These are phyloP conservation scores for Digitaria exilis DNA, from an alignment of 202 grass and related monocot species.

Conservation along the genomic window DNA sequence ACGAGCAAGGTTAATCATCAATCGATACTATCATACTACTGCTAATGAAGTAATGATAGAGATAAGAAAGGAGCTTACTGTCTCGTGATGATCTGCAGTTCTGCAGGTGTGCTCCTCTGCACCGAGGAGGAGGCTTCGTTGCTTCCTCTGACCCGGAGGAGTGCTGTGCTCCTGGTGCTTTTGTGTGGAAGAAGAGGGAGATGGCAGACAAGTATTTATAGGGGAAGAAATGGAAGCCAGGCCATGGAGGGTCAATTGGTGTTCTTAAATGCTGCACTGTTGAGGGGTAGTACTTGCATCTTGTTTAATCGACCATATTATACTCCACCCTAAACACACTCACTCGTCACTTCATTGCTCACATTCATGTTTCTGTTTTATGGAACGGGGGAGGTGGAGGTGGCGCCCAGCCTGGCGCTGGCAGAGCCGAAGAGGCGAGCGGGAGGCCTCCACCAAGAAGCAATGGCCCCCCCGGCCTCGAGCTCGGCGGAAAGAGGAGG, in stretches of 20 bases:
- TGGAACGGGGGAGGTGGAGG: conserved; percentile 1
- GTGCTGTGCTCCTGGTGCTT: not conserved
- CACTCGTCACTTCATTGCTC: conserved; percentile 29
- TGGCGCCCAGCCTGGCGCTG: conserved; percentile 11
- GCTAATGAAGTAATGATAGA: not conserved
- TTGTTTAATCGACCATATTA: conserved; percentile 24
- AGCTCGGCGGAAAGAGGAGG: not conserved
- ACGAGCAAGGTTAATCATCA: not conserved
- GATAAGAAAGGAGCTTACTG: conserved; percentile 31
- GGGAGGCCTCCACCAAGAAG: no score
- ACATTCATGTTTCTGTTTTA: conserved; percentile 50
- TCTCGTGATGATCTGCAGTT: conserved; percentile 10
- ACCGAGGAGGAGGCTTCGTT: conserved; percentile 7
- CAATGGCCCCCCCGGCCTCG: not conserved
- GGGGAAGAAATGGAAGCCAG: not conserved
- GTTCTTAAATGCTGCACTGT: conserved; percentile 55
- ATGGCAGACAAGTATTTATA: conserved; percentile 68
- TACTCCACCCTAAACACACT: conserved; percentile 8
- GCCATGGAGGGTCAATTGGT: conserved; percentile 50
- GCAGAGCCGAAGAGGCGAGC: not conserved
- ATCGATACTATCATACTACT: not conserved
- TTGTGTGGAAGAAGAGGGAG: conserved; percentile 21
- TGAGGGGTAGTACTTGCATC: conserved; percentile 31
- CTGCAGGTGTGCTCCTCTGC: not conserved
- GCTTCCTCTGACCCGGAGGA: not conserved